These are phyloP conservation scores for Teratosphaeria pseudoeucalypti DNA, from an alignment of 2,329 filamentous ascomycete species.

Conservation along the genomic window DNA sequence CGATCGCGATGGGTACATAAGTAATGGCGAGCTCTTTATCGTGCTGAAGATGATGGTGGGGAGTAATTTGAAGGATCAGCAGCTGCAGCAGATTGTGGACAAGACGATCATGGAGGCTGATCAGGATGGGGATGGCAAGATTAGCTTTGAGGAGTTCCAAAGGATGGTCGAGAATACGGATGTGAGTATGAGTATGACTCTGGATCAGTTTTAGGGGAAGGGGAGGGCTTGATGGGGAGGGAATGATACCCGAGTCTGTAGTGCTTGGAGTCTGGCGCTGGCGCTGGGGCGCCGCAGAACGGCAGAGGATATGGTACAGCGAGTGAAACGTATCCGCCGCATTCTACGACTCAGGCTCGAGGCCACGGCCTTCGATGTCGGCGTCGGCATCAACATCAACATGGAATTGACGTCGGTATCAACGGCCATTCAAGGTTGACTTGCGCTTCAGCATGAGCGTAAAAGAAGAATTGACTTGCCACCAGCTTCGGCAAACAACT, in stretches of 20 bases:
- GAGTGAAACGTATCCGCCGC: background rate
- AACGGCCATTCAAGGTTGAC: no score
- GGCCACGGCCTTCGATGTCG: background rate
- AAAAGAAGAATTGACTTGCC: no score
- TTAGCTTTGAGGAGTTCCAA: conserved; percentile 97
- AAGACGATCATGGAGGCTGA: conserved; percentile 99
- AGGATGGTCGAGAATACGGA: conserved; percentile 97
- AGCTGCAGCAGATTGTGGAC: conserved; percentile 97
- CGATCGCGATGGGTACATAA: conserved; percentile 95
- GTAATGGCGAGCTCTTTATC: conserved; percentile 97
- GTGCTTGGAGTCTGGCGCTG: background rate
- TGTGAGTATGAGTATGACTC: conserved; percentile 57
- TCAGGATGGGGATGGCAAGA: conserved; percentile 89
- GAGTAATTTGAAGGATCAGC: conserved; percentile 96
- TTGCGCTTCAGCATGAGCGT: no score
- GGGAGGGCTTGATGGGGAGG: background rate
- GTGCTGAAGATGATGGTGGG: conserved; percentile 99
- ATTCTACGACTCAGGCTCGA: background rate
- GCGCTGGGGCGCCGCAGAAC: background rate
- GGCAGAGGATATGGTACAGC: background rate
- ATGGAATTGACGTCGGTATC: no score
- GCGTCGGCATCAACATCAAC: no score
- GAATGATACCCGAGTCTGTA: background rate
- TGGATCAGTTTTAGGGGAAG: conserved; percentile 21
- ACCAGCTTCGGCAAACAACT: no score